These are phyloP conservation scores for Solanum gracilifrons DNA, from an alignment of 257 asterid species.

Conservation along the genomic window DNA sequence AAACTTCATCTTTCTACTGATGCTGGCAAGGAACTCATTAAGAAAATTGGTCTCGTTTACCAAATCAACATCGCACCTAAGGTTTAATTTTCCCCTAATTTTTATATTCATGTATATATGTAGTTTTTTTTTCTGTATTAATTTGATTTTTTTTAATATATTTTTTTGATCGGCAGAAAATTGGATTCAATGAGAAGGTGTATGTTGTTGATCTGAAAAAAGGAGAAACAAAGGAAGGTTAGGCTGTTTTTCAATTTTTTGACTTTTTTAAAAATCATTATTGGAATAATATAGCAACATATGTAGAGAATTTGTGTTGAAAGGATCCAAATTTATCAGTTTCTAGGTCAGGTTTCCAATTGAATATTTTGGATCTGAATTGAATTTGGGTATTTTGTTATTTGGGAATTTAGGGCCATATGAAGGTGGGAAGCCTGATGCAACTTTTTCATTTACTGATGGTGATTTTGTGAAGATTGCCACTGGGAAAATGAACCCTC, in stretches of 20 bases:
- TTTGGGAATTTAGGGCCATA: slow-evolving; percentile 38
- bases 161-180: slow-evolving; percentile 31
- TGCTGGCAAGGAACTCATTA: slow-evolving; percentile 54
- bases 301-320: neutral
- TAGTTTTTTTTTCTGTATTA: neutral
- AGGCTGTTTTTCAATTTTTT: neutral
- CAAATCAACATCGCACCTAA: slow-evolving; percentile 93
- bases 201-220: slow-evolving; percentile 91
- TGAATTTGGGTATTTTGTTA: neutral
- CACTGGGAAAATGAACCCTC: slow-evolving; percentile 45
- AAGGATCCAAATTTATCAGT: neutral
- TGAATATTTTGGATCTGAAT: neutral
- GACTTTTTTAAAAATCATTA: neutral
- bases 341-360: neutral
- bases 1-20: slow-evolving; percentile 71
- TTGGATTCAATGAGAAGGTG: slow-evolving; percentile 67
- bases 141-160: neutral
- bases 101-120: neutral
- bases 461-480: slow-evolving; percentile 40
- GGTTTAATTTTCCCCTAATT: slow-evolving; percentile 21
- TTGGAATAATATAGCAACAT: neutral
- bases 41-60: slow-evolving; percentile 82
- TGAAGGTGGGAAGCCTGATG: slow-evolving; percentile 92
- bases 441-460: slow-evolving; percentile 86
- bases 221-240: slow-evolving; percentile 88